Base-by-base conservation (phyloP, 148 eudicot species). In the Hydrangea macrophylla region DNA sequence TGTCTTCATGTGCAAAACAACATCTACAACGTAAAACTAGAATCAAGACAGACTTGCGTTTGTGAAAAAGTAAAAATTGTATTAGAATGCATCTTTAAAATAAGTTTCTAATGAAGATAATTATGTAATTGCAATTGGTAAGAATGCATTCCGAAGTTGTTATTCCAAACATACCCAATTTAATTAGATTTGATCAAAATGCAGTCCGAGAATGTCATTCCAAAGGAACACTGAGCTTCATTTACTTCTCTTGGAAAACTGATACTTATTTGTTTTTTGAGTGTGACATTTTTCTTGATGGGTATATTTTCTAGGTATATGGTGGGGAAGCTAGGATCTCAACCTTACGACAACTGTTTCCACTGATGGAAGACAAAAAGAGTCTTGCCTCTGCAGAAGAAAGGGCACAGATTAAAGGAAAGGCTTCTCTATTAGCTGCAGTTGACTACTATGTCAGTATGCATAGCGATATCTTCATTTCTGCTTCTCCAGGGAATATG, bases 401-500 rank as follows among this genome's bases (percentile, higher is more conserved):
- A 67, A 76, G 88, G 54, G 68, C 75, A 22, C 75, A 72, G 66
- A 85, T 94, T 39, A 86, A 91, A 81, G 93, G 96, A 56, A 94
- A 84, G 85, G 90, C 99, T 73, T 94, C 99, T 11, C 32, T 91
- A 54, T 78, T 83, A 68, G 99, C 99, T 64, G 99, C 99, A 3
- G 89, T 94, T 64, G 99, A 94, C 79, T 94, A 94, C 70, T 85
- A 87, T 61, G 97, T 94, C 62, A 91, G 97, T 79, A 86, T 94
- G 91, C 84, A 87, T 56, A 89, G 96, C 36, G 96, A 94, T 55
- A 82, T 94, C 67, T 94, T 94, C 82, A 81, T 94, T 60, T 94
- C 99, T 45, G 99, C 99, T 72, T 94, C 99, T 30, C 99, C 99
- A 23, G 99, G 99, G 58, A 94, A 94, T 73, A 94, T 94, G 99